Evolutionary conservation across 148 eudicot species (phyloP).

Genomic region (Nepenthes gracilis): DNA sequence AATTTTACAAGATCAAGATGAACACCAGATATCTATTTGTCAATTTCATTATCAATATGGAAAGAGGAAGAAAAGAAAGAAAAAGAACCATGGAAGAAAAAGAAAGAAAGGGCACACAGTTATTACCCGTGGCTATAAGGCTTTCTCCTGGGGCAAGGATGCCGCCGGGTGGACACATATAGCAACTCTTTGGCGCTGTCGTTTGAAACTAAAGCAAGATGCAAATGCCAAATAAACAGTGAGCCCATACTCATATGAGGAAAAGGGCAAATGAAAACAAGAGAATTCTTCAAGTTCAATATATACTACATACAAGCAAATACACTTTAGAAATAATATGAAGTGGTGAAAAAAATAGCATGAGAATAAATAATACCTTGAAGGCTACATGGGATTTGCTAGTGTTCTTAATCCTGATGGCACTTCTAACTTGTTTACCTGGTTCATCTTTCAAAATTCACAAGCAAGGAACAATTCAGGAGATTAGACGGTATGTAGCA

Average conservation of each 20-base stretch:
- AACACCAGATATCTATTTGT: background rate
- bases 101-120: slow-evolving; percentile 1
- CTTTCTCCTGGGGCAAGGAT: slow-evolving; percentile 74
- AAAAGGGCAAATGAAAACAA: too few relatives aligned
- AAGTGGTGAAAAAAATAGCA: background rate
- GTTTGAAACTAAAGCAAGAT: slow-evolving; percentile 55
- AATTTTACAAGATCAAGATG: background rate
- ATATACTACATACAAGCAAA: background rate
- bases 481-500: background rate
- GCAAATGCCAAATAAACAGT: background rate
- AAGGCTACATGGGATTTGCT: slow-evolving; percentile 86
- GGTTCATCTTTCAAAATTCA: slow-evolving; percentile 51
- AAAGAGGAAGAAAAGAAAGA: background rate
- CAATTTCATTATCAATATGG: background rate
- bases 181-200: slow-evolving; percentile 86
- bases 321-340: background rate
- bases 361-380: slow-evolving; percentile 40
- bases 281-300: too few relatives aligned
- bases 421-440: slow-evolving; percentile 82
- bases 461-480: slow-evolving; percentile 1
- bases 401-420: slow-evolving; percentile 67
- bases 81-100: slow-evolving; percentile 1
- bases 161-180: slow-evolving; percentile 87
- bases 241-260: background rate
- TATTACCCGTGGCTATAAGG: slow-evolving; percentile 53